Evolutionary conservation across 148 eudicot genomes (phyloP).

Genomic region (Rhododendron simsii): DNA sequence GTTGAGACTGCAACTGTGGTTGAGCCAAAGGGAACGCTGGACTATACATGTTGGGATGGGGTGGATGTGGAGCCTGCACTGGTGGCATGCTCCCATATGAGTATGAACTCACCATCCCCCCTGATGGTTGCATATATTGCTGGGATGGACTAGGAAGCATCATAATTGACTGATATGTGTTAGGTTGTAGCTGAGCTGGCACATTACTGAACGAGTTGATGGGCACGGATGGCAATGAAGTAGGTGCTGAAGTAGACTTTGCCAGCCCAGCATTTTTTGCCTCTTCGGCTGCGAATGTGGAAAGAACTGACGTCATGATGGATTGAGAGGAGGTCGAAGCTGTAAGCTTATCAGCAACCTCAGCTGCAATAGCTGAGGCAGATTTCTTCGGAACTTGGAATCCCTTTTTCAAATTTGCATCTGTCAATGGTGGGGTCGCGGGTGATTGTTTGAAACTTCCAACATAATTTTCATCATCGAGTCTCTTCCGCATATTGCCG

Average conservation of each 20-base stretch:
- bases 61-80: conserved; percentile 41
- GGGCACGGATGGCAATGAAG: conserved; percentile 24
- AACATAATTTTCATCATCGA: conserved; percentile 60
- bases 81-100: conserved; percentile 53
- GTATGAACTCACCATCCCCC: conserved; percentile 37
- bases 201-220: conserved; percentile 18
- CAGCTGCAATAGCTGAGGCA: conserved; percentile 88
- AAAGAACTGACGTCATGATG: conserved; percentile 89
- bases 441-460: conserved; percentile 27
- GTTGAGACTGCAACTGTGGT: conserved; percentile 47
- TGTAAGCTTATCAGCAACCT: conserved; percentile 88
- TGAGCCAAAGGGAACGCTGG: conserved; percentile 54
- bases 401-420: conserved; percentile 26
- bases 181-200: conserved; percentile 26
- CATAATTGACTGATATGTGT: conserved; percentile 48
- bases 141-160: conserved; percentile 44
- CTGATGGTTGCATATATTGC: conserved; percentile 58
- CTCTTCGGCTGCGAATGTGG: conserved; percentile 90
- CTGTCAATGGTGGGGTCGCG: conserved; percentile 20
- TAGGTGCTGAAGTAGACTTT: conserved; percentile 36
- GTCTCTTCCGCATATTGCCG: conserved; percentile 52
- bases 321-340: conserved; percentile 88
- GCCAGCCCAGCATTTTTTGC: conserved; percentile 60
- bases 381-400: conserved; percentile 49
- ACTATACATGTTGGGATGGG: conserved; percentile 40